Evolutionary conservation across 2,329 filamentous ascomycete species (phyloP).

Genomic region (Didymella pinodella): DNA sequence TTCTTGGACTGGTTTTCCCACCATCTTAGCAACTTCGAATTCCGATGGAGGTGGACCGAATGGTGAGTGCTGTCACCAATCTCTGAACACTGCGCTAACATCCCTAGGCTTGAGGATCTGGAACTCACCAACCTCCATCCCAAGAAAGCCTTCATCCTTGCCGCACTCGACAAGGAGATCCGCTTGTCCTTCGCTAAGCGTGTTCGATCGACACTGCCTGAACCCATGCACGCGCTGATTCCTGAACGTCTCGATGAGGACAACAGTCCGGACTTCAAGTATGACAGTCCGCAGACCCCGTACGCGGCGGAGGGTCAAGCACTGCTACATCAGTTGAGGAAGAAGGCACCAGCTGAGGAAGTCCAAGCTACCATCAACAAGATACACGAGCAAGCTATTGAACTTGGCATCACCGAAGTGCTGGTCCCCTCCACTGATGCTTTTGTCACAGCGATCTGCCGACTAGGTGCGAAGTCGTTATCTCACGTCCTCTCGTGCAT

Average conservation of each 20-base stretch:
- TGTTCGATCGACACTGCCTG: constrained; percentile 90
- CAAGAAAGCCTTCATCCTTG: constrained; percentile 90
- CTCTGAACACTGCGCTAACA: constrained; percentile 19
- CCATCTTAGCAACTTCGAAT: constrained; percentile 98
- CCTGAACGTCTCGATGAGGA: constrained; percentile 90
- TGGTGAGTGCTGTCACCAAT: constrained; percentile 65
- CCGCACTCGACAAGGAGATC: constrained; percentile 94
- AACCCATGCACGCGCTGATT: constrained; percentile 81
- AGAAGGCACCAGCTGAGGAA: constrained; percentile 85
- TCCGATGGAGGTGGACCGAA: constrained; percentile 99
- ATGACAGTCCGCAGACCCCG: constrained; percentile 76
- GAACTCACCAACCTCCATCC: constrained; percentile 79
- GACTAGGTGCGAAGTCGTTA: constrained; percentile 91
- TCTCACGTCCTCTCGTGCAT: constrained; percentile 96
- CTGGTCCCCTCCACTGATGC: constrained; percentile 89
- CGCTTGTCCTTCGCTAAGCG: constrained; percentile 94
- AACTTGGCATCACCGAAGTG: constrained; percentile 73
- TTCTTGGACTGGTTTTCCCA: constrained; percentile 99
- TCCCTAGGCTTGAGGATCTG: constrained; percentile 75
- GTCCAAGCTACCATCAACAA: constrained; percentile 81
- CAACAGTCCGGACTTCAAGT: constrained; percentile 94
- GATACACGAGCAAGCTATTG: constrained; percentile 80
- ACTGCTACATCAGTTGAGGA: constrained; percentile 78
- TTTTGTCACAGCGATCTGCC: constrained; percentile 92
- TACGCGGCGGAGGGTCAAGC: constrained; percentile 87